Evolutionary conservation across 495 filamentous ascomycete genomes (phyloP).

Genomic region (Penicillium bovifimosum): DNA sequence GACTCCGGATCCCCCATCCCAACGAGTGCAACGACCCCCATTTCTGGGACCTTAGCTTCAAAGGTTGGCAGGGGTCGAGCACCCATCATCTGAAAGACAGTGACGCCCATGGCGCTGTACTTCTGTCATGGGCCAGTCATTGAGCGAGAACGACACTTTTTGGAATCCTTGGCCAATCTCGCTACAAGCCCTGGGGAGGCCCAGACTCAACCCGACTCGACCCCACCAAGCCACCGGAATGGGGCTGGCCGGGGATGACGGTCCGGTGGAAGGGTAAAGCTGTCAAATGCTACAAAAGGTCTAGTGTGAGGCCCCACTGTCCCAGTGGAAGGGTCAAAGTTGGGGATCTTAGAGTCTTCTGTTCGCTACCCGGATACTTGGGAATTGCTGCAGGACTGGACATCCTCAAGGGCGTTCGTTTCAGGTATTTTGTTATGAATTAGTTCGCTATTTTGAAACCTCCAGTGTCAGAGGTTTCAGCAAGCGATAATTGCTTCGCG

Average conservation of each 20-base stretch:
- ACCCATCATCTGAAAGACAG: constrained; percentile 10
- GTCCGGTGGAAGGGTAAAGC: constrained; percentile 23
- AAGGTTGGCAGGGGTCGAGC: constrained; percentile 8
- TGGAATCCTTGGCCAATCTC: constrained; percentile 3
- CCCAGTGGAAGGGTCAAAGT: constrained; percentile 16
- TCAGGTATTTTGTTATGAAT: neutral
- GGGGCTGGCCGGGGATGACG: constrained; percentile 23
- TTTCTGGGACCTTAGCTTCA: neutral
- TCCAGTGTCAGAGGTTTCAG: neutral
- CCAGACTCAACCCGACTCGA: constrained; percentile 7
- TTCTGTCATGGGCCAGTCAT: neutral
- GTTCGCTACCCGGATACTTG: neutral
- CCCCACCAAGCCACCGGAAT: constrained; percentile 1
- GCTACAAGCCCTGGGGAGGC: neutral
- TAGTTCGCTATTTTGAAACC: neutral
- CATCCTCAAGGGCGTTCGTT: neutral
- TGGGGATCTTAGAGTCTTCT: constrained; percentile 15
- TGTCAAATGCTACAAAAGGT: constrained; percentile 16
- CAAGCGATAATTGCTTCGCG: neutral
- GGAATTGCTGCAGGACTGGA: neutral
- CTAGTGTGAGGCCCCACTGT: constrained; percentile 2
- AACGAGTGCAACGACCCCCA: neutral
- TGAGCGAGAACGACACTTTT: neutral
- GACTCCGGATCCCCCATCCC: neutral
- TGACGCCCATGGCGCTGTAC: constrained; percentile 2